phyloP scores from a whole-genome alignment of 306 rosid genomes.

The Rosa rugosa region DNA sequence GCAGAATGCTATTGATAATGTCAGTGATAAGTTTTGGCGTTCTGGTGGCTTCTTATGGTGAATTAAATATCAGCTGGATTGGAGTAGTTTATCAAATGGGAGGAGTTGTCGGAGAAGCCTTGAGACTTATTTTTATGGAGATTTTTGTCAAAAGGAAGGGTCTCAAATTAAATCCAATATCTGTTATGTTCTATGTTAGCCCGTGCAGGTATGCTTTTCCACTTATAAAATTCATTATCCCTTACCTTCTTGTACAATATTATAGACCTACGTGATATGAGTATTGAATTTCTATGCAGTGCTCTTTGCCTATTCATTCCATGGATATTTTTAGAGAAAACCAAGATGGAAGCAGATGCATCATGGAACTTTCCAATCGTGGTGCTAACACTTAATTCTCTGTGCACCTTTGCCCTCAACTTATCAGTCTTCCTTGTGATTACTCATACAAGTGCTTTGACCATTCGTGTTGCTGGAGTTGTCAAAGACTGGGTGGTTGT shows the following conservation, averaged over 20 bases:
- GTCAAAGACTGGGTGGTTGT: constrained; percentile 99
- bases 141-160: constrained; percentile 95
- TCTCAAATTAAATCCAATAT: constrained; percentile 86
- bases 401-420: constrained; percentile 96
- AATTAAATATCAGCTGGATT: constrained; percentile 86
- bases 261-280: constrained; percentile 21
- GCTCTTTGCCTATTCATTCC: constrained; percentile 91
- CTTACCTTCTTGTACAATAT: constrained; percentile 12
- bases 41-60: constrained; percentile 94
- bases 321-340: constrained; percentile 90
- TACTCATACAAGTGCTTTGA: constrained; percentile 96
- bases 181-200: constrained; percentile 96
- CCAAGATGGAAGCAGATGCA: constrained; percentile 81
- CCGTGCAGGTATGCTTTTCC: constrained; percentile 78
- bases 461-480: constrained; percentile 98
- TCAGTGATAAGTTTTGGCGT: constrained; percentile 96
- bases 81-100: constrained; percentile 99
- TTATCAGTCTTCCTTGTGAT: constrained; percentile 97
- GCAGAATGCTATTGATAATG: constrained; percentile 93
- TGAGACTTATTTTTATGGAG: constrained; percentile 98
- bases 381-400: constrained; percentile 76
- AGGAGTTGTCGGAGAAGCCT: constrained; percentile 98
- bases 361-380: constrained; percentile 85
- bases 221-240: constrained; percentile 7
- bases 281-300: constrained; percentile 50